phyloP scores from a whole-genome alignment of 2,329 filamentous ascomycete genomes.

The Ophiostoma sp. region DNA sequence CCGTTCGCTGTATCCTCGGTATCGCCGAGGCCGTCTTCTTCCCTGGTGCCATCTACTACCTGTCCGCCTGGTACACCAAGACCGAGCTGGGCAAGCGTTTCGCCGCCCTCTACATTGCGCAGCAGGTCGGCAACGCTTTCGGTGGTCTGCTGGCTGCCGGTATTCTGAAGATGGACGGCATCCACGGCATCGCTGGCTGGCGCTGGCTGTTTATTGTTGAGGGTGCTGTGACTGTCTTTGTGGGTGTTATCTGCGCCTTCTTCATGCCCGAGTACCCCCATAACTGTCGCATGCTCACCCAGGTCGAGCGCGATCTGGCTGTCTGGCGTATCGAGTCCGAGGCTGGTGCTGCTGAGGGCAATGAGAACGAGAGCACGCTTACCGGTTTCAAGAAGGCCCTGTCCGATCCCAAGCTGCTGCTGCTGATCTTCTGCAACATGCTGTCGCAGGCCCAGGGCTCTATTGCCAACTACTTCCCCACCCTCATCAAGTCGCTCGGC shows the following conservation, averaged over 20 bases:
- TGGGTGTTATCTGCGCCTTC: constrained; percentile 7
- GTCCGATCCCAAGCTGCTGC: constrained; percentile 21
- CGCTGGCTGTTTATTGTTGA: constrained; percentile 26
- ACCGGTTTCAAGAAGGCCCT: constrained; percentile 26
- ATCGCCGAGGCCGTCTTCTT: constrained; percentile 57
- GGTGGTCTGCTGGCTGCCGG: constrained; percentile 22
- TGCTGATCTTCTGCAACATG: constrained; percentile 29
- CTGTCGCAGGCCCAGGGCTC: constrained; percentile 35
- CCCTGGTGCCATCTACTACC: constrained; percentile 52
- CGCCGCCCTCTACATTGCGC: constrained; percentile 19
- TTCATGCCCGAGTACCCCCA: constrained; percentile 35
- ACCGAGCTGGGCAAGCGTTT: constrained; percentile 23
- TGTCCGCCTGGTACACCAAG: constrained; percentile 24
- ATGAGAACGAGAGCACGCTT: constrained; percentile 32
- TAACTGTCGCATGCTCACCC: constrained; percentile 36
- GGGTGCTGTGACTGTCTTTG: constrained; percentile 20
- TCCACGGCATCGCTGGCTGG: constrained; percentile 18
- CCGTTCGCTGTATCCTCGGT: constrained; percentile 54
- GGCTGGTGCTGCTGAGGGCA: constrained; percentile 38
- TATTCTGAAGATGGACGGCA: constrained; percentile 18
- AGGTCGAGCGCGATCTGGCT: constrained; percentile 25
- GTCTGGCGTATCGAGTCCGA: constrained; percentile 33
- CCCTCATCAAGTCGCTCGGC: constrained; percentile 34
- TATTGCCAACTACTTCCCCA: constrained; percentile 34
- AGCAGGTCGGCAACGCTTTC: constrained; percentile 21